Percentiles rank a stretch among this genome's conserved stretches.
Evolutionary conservation across 2,329 filamentous ascomycete species (phyloP).

Genomic region (Trichoderma hamatum): DNA sequence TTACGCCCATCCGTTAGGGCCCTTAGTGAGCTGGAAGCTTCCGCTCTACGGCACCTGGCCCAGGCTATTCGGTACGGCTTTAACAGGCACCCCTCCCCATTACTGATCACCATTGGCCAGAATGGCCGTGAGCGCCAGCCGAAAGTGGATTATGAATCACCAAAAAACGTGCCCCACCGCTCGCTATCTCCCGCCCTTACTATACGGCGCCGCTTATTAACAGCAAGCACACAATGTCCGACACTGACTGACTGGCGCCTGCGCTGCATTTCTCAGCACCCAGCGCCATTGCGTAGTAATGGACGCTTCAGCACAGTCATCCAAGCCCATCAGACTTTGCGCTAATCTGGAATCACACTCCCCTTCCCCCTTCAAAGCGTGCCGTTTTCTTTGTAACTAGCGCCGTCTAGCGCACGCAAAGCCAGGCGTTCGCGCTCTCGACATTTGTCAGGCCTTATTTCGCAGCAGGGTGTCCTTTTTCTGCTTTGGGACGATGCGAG

Average conservation of each 20-base stretch:
- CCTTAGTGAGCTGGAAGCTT: constrained; percentile 17
- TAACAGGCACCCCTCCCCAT: background rate
- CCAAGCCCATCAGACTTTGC: constrained; percentile 13
- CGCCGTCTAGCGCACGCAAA: constrained; percentile 2
- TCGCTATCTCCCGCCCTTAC: background rate
- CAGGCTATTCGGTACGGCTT: background rate
- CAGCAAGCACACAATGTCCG: constrained; percentile 20
- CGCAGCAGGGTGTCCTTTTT: background rate
- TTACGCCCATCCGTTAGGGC: background rate
- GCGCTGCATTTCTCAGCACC: constrained; percentile 22
- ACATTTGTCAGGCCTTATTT: constrained; percentile 5
- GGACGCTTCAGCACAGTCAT: constrained; percentile 13
- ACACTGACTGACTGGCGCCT: constrained; percentile 1
- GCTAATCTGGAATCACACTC: constrained; percentile 18
- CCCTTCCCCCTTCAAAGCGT: background rate
- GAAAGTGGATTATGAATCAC: constrained; percentile 26
- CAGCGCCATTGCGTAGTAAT: constrained; percentile 14
- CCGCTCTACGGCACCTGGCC: background rate
- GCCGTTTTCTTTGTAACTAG: constrained; percentile 1
- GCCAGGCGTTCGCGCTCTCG: background rate
- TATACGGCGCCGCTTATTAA: constrained; percentile 24
- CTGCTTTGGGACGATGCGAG: background rate
- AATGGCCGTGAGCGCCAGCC: constrained; percentile 11
- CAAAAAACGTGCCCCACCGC: background rate
- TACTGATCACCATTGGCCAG: constrained; percentile 2